phyloP scores from a whole-genome alignment of 2,329 filamentous ascomycete species.

The Aspergillus pseudotamarii region DNA sequence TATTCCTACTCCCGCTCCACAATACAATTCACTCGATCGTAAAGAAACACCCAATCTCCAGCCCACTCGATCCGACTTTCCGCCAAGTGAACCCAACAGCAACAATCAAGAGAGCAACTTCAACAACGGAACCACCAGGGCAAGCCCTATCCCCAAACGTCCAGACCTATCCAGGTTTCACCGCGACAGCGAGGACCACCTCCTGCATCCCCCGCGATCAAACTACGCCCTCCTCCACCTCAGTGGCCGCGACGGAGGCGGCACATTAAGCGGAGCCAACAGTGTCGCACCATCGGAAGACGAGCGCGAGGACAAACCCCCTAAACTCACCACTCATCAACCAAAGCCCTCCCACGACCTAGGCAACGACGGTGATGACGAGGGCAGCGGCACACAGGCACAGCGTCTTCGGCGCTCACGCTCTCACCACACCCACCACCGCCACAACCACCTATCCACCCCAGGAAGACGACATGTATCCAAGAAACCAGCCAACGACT shows the following conservation, averaged over 20 bases:
- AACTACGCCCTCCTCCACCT: slow-evolving; percentile 39
- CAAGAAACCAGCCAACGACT: slow-evolving; percentile 24
- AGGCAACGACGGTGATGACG: slow-evolving; percentile 41
- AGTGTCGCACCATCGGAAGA: slow-evolving; percentile 41
- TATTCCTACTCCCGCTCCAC: slow-evolving; percentile 10
- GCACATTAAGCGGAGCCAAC: slow-evolving; percentile 48
- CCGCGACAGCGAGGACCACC: slow-evolving; percentile 34
- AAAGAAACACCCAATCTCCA: not conserved
- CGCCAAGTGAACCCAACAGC: slow-evolving; percentile 2
- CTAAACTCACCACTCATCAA: slow-evolving; percentile 15
- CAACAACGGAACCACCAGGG: slow-evolving; percentile 11
- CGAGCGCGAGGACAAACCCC: slow-evolving; percentile 31
- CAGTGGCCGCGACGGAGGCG: slow-evolving; percentile 50
- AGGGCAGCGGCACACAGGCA: slow-evolving; percentile 32
- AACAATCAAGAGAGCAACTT: not conserved
- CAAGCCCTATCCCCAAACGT: slow-evolving; percentile 18
- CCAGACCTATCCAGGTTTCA: slow-evolving; percentile 26
- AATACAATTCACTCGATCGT: slow-evolving; percentile 11
- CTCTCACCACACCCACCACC: slow-evolving; percentile 27
- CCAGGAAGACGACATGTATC: slow-evolving; percentile 11
- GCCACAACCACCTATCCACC: slow-evolving; percentile 19
- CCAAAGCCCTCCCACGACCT: slow-evolving; percentile 31
- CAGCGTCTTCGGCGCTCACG: slow-evolving; percentile 26
- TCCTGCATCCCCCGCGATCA: slow-evolving; percentile 29
- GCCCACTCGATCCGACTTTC: not conserved